Evolutionary conservation across 2,329 filamentous ascomycete genomes (phyloP).

Genomic region (Fusarium aywerte): DNA sequence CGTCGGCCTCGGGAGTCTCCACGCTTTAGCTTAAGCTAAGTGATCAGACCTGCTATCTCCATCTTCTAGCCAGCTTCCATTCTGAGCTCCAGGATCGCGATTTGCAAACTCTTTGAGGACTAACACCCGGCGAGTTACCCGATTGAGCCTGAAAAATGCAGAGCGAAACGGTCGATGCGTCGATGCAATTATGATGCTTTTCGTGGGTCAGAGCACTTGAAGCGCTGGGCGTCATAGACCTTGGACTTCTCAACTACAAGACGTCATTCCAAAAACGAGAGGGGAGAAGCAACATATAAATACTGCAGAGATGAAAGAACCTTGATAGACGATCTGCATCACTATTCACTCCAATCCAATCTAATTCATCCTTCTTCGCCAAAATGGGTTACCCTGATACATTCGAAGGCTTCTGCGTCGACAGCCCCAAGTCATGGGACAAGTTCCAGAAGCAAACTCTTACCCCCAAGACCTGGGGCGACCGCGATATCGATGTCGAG

Average conservation of each 20-base stretch:
- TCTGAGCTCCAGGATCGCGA: conserved; percentile 16
- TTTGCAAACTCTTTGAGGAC: background rate
- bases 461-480: conserved; percentile 72
- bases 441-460: conserved; percentile 53
- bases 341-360: background rate
- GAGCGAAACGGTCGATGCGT: background rate
- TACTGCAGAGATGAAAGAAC: conserved; percentile 11
- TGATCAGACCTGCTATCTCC: conserved; percentile 3
- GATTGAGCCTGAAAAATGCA: conserved; percentile 1
- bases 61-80: conserved; percentile 15
- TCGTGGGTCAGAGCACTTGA: background rate
- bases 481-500: conserved; percentile 73
- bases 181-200: conserved; percentile 8
- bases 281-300: conserved; percentile 16
- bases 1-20: conserved; percentile 2
- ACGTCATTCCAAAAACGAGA: conserved; percentile 17
- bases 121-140: conserved; percentile 12
- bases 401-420: conserved; percentile 57
- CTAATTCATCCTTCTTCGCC: background rate
- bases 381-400: conserved; percentile 59
- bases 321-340: conserved; percentile 14
- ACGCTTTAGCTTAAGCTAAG: conserved; percentile 1
- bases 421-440: conserved; percentile 56
- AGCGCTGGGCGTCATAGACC: conserved; percentile 26
- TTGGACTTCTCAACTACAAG: conserved; percentile 1